phyloP scores from a whole-genome alignment of 2,329 filamentous ascomycete species.

The Ophiocordyceps sinensis region DNA sequence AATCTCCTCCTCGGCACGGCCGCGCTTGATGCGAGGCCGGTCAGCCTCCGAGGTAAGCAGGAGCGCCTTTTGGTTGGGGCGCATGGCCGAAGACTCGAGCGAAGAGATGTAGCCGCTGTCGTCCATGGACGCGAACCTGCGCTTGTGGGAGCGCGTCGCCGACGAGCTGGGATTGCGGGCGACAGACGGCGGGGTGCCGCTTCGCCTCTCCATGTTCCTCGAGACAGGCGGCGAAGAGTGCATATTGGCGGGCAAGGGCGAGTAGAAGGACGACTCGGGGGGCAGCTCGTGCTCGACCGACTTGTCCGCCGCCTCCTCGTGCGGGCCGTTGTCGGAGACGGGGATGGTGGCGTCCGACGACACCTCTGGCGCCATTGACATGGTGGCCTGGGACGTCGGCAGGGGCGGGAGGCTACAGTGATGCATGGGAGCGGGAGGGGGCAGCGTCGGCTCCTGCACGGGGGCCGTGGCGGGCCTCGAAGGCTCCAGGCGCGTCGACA shows the following conservation, averaged over 20 bases:
- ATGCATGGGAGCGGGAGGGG: slow-evolving; percentile 24
- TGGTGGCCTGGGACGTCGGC: slow-evolving; percentile 21
- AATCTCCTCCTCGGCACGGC: slow-evolving; percentile 91
- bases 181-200: slow-evolving; percentile 63
- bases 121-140: slow-evolving; percentile 64
- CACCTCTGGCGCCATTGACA: slow-evolving; percentile 36
- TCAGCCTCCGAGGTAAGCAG: slow-evolving; percentile 67
- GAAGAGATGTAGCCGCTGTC: slow-evolving; percentile 98
- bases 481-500: slow-evolving; percentile 41
- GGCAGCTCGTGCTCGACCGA: slow-evolving; percentile 21
- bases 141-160: slow-evolving; percentile 53
- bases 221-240: slow-evolving; percentile 83
- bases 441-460: slow-evolving; percentile 32
- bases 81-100: slow-evolving; percentile 75
- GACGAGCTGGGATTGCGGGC: slow-evolving; percentile 48
- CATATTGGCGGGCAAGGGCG: slow-evolving; percentile 56
- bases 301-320: slow-evolving; percentile 34
- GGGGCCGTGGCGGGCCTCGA: slow-evolving; percentile 25
- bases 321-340: slow-evolving; percentile 48
- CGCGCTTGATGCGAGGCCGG: slow-evolving; percentile 69
- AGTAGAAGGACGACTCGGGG: slow-evolving; percentile 43
- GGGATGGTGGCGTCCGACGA: slow-evolving; percentile 70
- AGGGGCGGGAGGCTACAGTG: slow-evolving; percentile 25
- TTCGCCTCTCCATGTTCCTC: slow-evolving; percentile 39
- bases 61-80: slow-evolving; percentile 49